These are phyloP conservation scores for Sporothrix variecibatus DNA, from an alignment of 2,329 filamentous ascomycete genomes.

Conservation along the genomic window DNA sequence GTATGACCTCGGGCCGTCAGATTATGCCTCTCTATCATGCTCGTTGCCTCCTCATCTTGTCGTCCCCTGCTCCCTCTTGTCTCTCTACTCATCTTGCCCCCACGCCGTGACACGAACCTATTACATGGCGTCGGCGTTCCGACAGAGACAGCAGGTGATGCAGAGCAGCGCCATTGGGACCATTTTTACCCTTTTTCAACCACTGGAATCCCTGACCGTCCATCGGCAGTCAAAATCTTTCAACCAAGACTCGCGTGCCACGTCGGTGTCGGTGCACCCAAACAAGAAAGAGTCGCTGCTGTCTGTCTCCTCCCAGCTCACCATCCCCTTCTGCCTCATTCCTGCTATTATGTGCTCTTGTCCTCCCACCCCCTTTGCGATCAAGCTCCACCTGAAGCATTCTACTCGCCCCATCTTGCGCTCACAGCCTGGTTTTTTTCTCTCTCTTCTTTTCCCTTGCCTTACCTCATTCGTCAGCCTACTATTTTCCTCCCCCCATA, in stretches of 20 bases:
- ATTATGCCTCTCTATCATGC: conserved; percentile 1
- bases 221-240: background rate
- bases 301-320: background rate
- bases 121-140: background rate
- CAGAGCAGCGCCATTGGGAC: background rate
- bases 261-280: background rate
- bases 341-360: conserved; percentile 1
- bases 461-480: background rate
- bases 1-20: conserved; percentile 1
- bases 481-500: background rate
- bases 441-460: background rate
- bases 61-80: background rate
- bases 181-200: background rate
- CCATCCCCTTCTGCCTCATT: background rate
- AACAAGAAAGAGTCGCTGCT: background rate
- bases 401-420: background rate
- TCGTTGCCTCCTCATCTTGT: background rate
- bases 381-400: background rate
- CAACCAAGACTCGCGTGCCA: background rate
- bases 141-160: background rate
- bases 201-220: background rate
- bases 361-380: background rate
- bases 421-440: background rate
- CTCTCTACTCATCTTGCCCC: background rate
- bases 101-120: conserved; percentile 18